Evolutionary conservation across 2,329 filamentous ascomycete genomes (phyloP), one percentile per base, ranked within the genome.

Genomic region (Talaromyces sp.): DNA sequence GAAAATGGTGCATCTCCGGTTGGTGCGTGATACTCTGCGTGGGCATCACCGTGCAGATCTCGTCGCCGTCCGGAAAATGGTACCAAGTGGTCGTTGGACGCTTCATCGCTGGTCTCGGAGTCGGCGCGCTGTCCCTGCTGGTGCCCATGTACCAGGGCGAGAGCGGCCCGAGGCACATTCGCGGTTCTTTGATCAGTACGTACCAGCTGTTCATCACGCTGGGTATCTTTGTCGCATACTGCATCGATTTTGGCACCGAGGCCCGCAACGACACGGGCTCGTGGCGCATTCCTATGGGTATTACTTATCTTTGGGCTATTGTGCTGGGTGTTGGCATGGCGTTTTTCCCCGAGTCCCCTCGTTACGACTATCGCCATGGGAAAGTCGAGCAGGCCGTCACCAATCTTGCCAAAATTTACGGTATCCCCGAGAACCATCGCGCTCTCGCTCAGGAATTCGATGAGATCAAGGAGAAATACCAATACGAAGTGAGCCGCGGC

Each of bases 341-440:
- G 7, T 77, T 83, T 65, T 79, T 86, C 63, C 79, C 79, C 0
- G 84, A 86, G 64, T 82, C 79, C 11, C 84, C 84, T 4, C 80
- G 83, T 2, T 85, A 80, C 74, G 82, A 83, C 48, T 86, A 83
- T 68, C 79, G 84, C n/a, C 70, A 80, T 41, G 81, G 81, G 38
- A 79, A 79, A n/a, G 73, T 77, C 21, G 80, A 84, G 1, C 70
- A 72, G 48, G 83, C 84, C 2, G 75, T 79, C 38, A 68, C 67
- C 9, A 84, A 82, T 0, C 78, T 86, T 41, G 74, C 82, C 0
- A 78, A 79, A 46, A 79, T 82, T 14, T 85, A 85, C 60, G 82
- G 83, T 2, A 73, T 84, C 1, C 72, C 80, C 0, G 73, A 77
- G 52, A 79, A 82, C 57, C 82, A 85, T 65, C 78, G 75, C 11